Evolutionary conservation across 2,329 filamentous ascomycete species (phyloP).

Genomic region (Hypoxylon sp.): DNA sequence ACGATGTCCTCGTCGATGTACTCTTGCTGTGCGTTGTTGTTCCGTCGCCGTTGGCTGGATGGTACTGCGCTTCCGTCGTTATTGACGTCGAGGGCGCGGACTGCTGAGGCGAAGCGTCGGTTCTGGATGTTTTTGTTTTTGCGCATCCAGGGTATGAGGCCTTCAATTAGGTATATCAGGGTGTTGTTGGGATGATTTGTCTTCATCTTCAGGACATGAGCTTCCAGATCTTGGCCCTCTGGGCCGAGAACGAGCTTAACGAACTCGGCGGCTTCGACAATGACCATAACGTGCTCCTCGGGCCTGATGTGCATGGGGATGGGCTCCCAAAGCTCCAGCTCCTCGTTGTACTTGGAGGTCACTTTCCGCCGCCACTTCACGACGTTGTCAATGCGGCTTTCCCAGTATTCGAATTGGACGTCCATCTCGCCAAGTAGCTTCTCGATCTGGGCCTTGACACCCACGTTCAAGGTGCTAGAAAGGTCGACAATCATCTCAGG

Average conservation of each 20-base stretch:
- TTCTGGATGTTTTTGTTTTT: conserved; percentile 78
- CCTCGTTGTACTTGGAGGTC: conserved; percentile 71
- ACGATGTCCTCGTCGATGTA: conserved; percentile 76
- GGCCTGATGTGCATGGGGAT: conserved; percentile 63
- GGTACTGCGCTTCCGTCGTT: conserved; percentile 45
- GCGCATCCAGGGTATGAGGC: conserved; percentile 73
- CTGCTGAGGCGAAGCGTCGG: conserved; percentile 74
- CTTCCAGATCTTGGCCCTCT: conserved; percentile 65
- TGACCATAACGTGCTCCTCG: conserved; percentile 73
- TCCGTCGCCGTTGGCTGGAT: conserved; percentile 55
- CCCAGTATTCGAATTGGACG: conserved; percentile 61
- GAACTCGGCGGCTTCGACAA: conserved; percentile 75
- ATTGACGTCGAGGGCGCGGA: conserved; percentile 63
- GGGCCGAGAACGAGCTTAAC: conserved; percentile 68
- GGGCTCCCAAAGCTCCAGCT: conserved; percentile 74
- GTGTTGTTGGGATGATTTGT: conserved; percentile 65
- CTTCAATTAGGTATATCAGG: conserved; percentile 80
- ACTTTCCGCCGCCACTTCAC: conserved; percentile 79
- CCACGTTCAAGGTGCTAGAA: conserved; percentile 66
- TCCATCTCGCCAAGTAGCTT: conserved; percentile 65
- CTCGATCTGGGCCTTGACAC: conserved; percentile 61
- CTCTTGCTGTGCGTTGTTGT: conserved; percentile 57
- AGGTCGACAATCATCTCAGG: conserved; percentile 84
- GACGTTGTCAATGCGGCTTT: conserved; percentile 64
- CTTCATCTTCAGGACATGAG: conserved; percentile 70